A percentile compares a stretch with the other conserved stretches of the same genome.
phyloP scores from a whole-genome alignment of 331 rosid species.

The Ulmus americana region DNA sequence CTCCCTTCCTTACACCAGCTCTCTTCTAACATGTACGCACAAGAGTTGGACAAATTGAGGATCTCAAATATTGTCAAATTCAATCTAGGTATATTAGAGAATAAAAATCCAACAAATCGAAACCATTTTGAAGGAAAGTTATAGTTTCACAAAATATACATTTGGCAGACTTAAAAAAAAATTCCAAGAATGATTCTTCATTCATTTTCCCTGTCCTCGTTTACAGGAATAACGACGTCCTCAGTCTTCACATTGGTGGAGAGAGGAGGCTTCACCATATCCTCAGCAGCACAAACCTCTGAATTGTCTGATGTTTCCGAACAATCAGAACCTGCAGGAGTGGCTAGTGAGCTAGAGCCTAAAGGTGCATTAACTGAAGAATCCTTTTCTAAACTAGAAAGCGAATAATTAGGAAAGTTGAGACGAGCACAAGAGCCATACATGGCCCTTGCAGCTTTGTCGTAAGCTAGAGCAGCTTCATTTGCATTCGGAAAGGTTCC shows the following conservation, averaged over 20 bases:
- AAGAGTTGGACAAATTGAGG: too few species aligned
- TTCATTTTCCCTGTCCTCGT: slow-evolving; percentile 26
- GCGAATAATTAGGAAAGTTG: slow-evolving; percentile 59
- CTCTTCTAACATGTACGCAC: too few species aligned
- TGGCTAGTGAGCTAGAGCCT: slow-evolving; percentile 24
- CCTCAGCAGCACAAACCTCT: slow-evolving; percentile 25
- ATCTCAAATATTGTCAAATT: not conserved
- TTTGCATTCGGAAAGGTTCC: slow-evolving; percentile 70
- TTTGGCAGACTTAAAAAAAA: slow-evolving; percentile 10
- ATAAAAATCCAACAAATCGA: not conserved
- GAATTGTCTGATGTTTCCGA: slow-evolving; percentile 33
- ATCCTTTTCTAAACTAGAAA: slow-evolving; percentile 40
- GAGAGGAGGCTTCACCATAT: slow-evolving; percentile 26
- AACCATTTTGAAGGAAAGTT: too few species aligned
- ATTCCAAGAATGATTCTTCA: slow-evolving; percentile 17
- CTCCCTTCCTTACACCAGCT: too few species aligned
- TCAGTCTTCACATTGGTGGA: slow-evolving; percentile 30
- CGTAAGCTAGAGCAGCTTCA: slow-evolving; percentile 67
- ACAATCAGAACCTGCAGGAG: slow-evolving; percentile 37
- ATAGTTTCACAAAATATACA: slow-evolving; percentile 28
- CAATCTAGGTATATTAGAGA: not conserved
- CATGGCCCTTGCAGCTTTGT: slow-evolving; percentile 73
- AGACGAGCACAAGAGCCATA: slow-evolving; percentile 63
- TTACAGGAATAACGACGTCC: slow-evolving; percentile 8
- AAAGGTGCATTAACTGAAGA: slow-evolving; percentile 20